Evolutionary conservation across 1,284 basidiomycete genomes (phyloP).

Genomic region (Gymnopus androsaceus): DNA sequence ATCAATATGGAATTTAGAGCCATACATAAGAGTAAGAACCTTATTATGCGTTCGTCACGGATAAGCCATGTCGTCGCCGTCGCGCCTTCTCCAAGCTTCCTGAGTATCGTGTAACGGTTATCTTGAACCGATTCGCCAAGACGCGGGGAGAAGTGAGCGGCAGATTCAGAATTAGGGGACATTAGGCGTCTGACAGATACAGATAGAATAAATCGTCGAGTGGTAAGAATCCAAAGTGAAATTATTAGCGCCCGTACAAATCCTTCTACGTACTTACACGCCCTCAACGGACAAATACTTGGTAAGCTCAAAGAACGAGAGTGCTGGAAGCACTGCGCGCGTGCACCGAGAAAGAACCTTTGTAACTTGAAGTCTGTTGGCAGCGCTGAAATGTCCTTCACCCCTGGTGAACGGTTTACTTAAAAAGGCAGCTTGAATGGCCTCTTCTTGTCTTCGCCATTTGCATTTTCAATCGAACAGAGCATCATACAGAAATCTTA

Average conservation of each 20-base stretch:
- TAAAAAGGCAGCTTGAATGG: too few species aligned
- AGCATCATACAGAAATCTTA: too few species aligned
- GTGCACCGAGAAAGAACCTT: too few species aligned
- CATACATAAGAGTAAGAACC: not conserved
- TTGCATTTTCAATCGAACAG: too few species aligned
- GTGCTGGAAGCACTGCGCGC: too few species aligned
- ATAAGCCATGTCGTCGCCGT: constrained; percentile 12
- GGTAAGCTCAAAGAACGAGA: too few species aligned
- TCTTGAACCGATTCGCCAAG: not conserved
- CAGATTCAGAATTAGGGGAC: not conserved
- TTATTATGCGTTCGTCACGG: not conserved
- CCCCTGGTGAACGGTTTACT: too few species aligned
- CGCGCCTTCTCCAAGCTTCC: constrained; percentile 11
- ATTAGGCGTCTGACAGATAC: not conserved
- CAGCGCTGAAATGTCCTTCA: too few species aligned
- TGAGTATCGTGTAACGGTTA: constrained; percentile 9
- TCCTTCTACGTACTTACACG: too few species aligned
- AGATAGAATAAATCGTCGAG: not conserved
- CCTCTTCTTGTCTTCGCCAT: too few species aligned
- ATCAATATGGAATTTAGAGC: not conserved
- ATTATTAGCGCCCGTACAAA: not conserved
- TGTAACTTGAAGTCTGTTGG: too few species aligned
- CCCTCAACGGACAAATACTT: too few species aligned
- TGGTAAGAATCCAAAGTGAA: not conserved
- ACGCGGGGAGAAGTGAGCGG: not conserved